A percentile compares a stretch with the other conserved stretches of the same genome.
phyloP scores from a whole-genome alignment of 2,329 filamentous ascomycete species.

The Phaeosphaeria sp. region DNA sequence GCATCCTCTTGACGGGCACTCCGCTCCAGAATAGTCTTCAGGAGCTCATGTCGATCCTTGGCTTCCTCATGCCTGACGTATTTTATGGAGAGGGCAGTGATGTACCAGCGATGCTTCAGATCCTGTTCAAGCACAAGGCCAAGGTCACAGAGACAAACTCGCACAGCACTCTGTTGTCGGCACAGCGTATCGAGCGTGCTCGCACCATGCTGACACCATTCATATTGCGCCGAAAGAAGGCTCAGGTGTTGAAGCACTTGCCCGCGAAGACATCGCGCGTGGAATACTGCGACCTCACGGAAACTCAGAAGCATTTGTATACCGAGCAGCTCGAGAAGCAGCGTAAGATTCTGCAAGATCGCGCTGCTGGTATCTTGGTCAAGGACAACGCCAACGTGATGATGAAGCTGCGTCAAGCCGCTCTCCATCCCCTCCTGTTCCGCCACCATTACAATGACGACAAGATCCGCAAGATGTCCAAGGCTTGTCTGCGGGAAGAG shows the following conservation, averaged over 20 bases:
- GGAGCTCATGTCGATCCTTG: constrained; percentile 87
- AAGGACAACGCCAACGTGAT: constrained; percentile 64
- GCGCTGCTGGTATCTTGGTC: constrained; percentile 62
- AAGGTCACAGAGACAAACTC: constrained; percentile 74
- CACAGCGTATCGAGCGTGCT: constrained; percentile 84
- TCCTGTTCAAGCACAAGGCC: constrained; percentile 91
- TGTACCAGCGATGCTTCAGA: constrained; percentile 75
- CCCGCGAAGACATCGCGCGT: constrained; percentile 80
- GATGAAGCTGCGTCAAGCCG: constrained; percentile 90
- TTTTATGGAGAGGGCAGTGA: constrained; percentile 71
- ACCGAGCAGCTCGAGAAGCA: constrained; percentile 70
- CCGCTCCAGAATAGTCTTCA: constrained; percentile 94
- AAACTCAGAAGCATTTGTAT: constrained; percentile 76
- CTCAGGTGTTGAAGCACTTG: constrained; percentile 83
- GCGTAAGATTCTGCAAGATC: constrained; percentile 65
- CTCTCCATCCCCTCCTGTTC: constrained; percentile 90
- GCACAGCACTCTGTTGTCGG: constrained; percentile 83
- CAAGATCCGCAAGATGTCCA: constrained; percentile 77
- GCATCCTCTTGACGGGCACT: constrained; percentile 86
- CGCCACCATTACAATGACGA: constrained; percentile 79
- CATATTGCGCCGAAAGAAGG: constrained; percentile 90
- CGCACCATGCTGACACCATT: constrained; percentile 94
- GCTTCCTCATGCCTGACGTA: constrained; percentile 89
- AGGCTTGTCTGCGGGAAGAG: constrained; percentile 75
- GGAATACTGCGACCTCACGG: constrained; percentile 80